Percentiles rank a stretch among this genome's conserved stretches.
Evolutionary conservation across 2,329 filamentous ascomycete genomes (phyloP).

Genomic region (Arthrobotrys megalospora): DNA sequence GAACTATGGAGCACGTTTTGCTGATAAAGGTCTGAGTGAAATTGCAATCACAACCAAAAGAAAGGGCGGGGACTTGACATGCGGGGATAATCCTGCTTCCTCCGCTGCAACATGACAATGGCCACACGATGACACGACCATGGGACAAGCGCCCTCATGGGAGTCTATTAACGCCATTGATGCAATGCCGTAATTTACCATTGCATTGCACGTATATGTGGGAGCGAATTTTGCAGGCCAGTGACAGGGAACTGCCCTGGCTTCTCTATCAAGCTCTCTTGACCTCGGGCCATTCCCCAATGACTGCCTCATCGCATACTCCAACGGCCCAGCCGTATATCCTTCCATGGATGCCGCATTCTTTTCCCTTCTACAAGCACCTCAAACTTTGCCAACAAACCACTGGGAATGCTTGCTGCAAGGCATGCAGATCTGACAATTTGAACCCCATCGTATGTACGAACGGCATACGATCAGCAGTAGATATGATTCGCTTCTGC

Average conservation of each 20-base stretch:
- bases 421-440: slow-evolving; percentile 51
- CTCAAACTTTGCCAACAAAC: slow-evolving; percentile 25
- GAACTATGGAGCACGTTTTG: slow-evolving; percentile 37
- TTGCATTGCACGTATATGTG: background rate
- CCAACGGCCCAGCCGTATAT: background rate
- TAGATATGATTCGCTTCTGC: slow-evolving; percentile 58
- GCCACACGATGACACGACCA: slow-evolving; percentile 57
- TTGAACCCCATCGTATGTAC: slow-evolving; percentile 41
- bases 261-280: slow-evolving; percentile 25
- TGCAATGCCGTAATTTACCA: slow-evolving; percentile 61
- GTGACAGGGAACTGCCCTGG: slow-evolving; percentile 30
- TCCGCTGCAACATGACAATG: slow-evolving; percentile 55
- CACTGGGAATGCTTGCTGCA: slow-evolving; percentile 37
- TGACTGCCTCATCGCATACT: slow-evolving; percentile 2
- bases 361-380: slow-evolving; percentile 2
- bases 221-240: slow-evolving; percentile 38
- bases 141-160: slow-evolving; percentile 48
- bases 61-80: slow-evolving; percentile 50
- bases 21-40: slow-evolving; percentile 17
- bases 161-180: slow-evolving; percentile 50
- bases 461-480: slow-evolving; percentile 54
- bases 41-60: slow-evolving; percentile 43
- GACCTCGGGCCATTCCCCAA: slow-evolving; percentile 17
- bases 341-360: slow-evolving; percentile 48
- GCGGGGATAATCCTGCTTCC: slow-evolving; percentile 54